Evolutionary conservation across 805 yeast species (phyloP).

Genomic region (Pichia exigua): DNA sequence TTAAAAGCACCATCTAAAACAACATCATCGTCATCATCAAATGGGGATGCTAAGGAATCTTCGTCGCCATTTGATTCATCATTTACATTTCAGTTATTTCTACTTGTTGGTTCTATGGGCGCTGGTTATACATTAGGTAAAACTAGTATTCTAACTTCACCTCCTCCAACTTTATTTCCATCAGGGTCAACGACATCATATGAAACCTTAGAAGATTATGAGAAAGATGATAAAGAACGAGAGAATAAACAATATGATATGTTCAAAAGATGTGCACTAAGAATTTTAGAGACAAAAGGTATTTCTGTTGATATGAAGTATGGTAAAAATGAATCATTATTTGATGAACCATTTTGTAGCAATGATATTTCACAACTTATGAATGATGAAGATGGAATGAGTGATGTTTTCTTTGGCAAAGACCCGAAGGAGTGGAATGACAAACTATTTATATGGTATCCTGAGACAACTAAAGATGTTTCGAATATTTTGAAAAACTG

Average conservation of each 20-base stretch:
- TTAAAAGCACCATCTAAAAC: not conserved
- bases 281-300: conserved; percentile 18
- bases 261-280: conserved; percentile 22
- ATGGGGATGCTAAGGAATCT: not conserved
- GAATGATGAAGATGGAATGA: conserved; percentile 15
- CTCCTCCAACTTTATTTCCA: conserved; percentile 26
- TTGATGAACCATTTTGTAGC: conserved; percentile 13
- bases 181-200: conserved; percentile 18
- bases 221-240: conserved; percentile 9
- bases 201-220: conserved; percentile 14
- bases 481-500: conserved; percentile 18
- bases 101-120: conserved; percentile 27
- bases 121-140: conserved; percentile 28
- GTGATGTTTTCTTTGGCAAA: conserved; percentile 19
- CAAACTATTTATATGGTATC: conserved; percentile 17
- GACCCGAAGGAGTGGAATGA: conserved; percentile 11
- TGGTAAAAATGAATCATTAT: conserved; percentile 10
- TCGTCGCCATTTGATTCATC: conserved; percentile 18
- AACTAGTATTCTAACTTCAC: conserved; percentile 16
- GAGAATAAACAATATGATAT: conserved; percentile 14
- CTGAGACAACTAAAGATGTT: conserved; percentile 19
- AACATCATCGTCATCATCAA: not conserved
- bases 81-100: conserved; percentile 22
- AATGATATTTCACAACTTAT: conserved; percentile 15
- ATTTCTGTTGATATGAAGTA: conserved; percentile 15